Evolutionary conservation across 2,329 filamentous ascomycete species (phyloP), one percentile per base, ranked within the genome.

Genomic region (Neofusicoccum ribis): DNA sequence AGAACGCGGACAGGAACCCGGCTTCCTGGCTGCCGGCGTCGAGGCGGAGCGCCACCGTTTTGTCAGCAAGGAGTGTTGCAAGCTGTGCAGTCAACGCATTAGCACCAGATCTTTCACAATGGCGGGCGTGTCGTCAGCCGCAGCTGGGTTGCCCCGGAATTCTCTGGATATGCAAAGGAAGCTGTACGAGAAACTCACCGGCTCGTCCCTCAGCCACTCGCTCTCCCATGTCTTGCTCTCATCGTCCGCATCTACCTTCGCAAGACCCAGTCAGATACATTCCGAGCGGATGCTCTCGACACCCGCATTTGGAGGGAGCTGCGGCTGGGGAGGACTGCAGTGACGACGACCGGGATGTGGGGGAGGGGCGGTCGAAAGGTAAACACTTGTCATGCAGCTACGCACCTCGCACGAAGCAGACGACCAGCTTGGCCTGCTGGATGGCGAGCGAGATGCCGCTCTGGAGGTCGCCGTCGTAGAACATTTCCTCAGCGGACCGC

Each of bases 401-500:
- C 59, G 69, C 77, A 92, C 91, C 89, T 73, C 88, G 87, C 37
- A 97, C 89, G 77, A 97, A 96, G 79, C 92, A 96, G 36, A 91
- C 85, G 0, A 97, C 91, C 17, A 90, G 84, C 77, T 94, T 96
- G 66, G 86, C 82, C 75, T 93, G 83, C 67, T 87, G 85, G 6
- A 97, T 84, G 12, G 93, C 92, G 20, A 86, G 82, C 37, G 86
- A 84, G 70, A 97, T 96, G 66, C 92, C 93, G 72, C 90, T 89
- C 72, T 96, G 91, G 20, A 97, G 79, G 67, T 87, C 88, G 17
- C 93, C 93, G 67, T 88, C 73, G 76, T 93, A 93, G 78, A 97
- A 97, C 89, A 96, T 93, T 34, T 27, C 34, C 12, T 41, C 17
- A 15, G 20, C 43, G 56, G 41, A n/a, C 47, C 27, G 27, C 17